Base-by-base conservation (phyloP, 2,329 filamentous ascomycete genomes). In the Coniochaeta sp. region DNA sequence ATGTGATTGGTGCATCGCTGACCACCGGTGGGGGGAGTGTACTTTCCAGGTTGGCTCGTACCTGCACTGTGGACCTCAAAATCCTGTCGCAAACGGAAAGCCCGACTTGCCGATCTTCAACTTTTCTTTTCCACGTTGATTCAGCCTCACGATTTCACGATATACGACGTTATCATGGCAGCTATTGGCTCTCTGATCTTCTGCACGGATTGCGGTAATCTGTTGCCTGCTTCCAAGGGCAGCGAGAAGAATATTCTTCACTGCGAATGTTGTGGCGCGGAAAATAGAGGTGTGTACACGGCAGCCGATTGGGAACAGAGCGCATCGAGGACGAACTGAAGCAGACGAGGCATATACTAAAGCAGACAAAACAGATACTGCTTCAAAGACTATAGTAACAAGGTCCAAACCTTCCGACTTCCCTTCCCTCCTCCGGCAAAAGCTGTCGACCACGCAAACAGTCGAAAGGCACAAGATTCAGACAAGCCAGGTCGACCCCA, bases 141-240 rank as follows among this genome's bases (percentile, higher is more conserved):
- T 52, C 47, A 52, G 16, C 24, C 22, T 17, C 9, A 34, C 34
- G 52, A 40, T 28, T 58, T 22, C 17, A 54, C 24, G 1, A 5
- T 24, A 52, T 17, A 16, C 4, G 33, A 24, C 33, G 47, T 62
- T 60, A 64, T 54, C 58, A 97, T 97, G 93, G 87, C 93, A 65
- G 87, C 90, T 19, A 92, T 97, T 66, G 93, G 92, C 60, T 93
- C 92, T 58, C 81, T 98, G 44, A 88, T 96, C 38, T 98, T 98
- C 75, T 98, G 93, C 79, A 90, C 83, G 59, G 90, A 93, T 72
- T 98, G 93, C 74, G 93, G 93, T 63, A 96, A 96, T 72, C 81
- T 97, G 3, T 80, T 98, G 44, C 91, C 95, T 59, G 84, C 88
- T 58, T 91, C 90, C 55, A 89, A 88, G 64, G 91, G 90, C 62